Conservation (phyloP, 768 basidiomycete genomes). For the Mycena epipterygia region DNA sequence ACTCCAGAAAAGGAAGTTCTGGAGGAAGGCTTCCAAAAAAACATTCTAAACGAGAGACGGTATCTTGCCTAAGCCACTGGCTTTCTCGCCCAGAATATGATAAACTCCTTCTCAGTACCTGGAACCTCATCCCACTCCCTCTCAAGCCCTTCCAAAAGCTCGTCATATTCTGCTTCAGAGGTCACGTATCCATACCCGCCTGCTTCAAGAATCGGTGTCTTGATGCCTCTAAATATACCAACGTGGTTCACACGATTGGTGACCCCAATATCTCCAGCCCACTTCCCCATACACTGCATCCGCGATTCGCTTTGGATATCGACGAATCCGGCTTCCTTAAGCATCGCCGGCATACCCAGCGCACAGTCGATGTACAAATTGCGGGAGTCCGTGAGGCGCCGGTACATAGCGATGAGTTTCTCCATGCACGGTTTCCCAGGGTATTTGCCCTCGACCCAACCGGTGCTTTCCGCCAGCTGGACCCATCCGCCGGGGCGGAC, state of each 20-base stretch:
- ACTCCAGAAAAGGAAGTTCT: no score
- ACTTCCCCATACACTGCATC: conserved; percentile 29
- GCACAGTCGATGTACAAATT: conserved; percentile 27
- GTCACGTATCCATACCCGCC: conserved; percentile 27
- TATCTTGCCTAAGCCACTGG: background rate
- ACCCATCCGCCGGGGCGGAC: conserved; percentile 35
- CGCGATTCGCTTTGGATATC: conserved; percentile 31
- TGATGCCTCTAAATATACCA: conserved; percentile 26
- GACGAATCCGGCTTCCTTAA: conserved; percentile 33
- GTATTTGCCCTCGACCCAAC: conserved; percentile 17
- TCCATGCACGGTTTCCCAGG: conserved; percentile 27
- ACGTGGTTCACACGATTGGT: conserved; percentile 11
- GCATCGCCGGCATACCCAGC: conserved; percentile 30
- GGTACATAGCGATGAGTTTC: conserved; percentile 19
- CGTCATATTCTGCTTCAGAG: conserved; percentile 32
- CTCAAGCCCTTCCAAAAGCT: conserved; percentile 27
- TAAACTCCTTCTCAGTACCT: conserved; percentile 30
- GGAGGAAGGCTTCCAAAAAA: no score
- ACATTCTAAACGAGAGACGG: no score
- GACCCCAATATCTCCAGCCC: conserved; percentile 27
- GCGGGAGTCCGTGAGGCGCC: conserved; percentile 10
- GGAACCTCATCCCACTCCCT: conserved; percentile 38
- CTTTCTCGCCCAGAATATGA: conserved; percentile 37
- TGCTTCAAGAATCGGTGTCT: conserved; percentile 29
- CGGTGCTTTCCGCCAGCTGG: conserved; percentile 30